Evolutionary conservation across 2,329 filamentous ascomycete genomes (phyloP).

Genomic region (Cladophialophora bantiana): DNA sequence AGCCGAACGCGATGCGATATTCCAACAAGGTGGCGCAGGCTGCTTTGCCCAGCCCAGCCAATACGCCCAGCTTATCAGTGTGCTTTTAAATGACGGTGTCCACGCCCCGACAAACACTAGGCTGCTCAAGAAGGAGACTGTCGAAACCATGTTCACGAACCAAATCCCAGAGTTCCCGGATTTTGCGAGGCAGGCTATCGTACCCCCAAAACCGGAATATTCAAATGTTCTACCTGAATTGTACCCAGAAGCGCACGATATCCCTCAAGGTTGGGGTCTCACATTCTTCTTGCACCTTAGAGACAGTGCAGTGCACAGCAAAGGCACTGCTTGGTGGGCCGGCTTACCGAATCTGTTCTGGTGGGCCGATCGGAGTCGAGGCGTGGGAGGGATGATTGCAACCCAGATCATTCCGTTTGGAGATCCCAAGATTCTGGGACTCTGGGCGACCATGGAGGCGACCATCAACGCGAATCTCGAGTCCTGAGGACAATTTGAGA

Average conservation of each 20-base stretch:
- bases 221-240: conserved; percentile 60
- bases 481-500: too few relatives aligned
- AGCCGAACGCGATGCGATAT: too few relatives aligned
- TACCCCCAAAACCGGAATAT: conserved; percentile 58
- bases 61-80: conserved; percentile 23
- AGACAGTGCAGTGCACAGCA: conserved; percentile 58
- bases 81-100: conserved; percentile 69
- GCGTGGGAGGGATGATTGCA: conserved; percentile 39
- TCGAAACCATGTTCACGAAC: conserved; percentile 70
- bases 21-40: too few relatives aligned
- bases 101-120: conserved; percentile 62
- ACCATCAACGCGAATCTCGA: too few relatives aligned
- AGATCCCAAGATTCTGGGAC: background rate
- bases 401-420: conserved; percentile 40
- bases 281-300: conserved; percentile 60
- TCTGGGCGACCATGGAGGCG: too few relatives aligned
- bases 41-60: too few relatives aligned
- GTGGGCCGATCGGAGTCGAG: conserved; percentile 67
- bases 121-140: conserved; percentile 64
- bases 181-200: conserved; percentile 40
- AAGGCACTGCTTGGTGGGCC: conserved; percentile 62
- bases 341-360: conserved; percentile 67
- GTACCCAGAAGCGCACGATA: conserved; percentile 54
- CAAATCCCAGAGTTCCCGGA: conserved; percentile 46
- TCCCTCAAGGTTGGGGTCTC: conserved; percentile 71